These are phyloP conservation scores for Candida glucosophila DNA, from an alignment of 1,139 yeast genomes.

Conservation along the genomic window DNA sequence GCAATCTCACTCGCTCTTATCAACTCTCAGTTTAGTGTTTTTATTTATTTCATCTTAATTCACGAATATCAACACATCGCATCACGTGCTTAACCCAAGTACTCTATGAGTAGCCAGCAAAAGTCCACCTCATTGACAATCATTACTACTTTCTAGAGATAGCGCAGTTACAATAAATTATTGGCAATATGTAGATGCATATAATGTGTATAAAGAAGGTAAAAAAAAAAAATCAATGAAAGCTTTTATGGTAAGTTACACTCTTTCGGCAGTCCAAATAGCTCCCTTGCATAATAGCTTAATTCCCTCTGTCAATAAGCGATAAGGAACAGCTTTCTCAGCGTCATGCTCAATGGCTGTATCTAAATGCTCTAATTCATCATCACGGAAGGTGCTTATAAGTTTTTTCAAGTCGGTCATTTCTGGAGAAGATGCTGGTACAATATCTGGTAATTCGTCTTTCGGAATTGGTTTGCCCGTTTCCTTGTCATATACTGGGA, in stretches of 20 bases:
- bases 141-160: too few species aligned
- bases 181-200: too few species aligned
- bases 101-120: conserved; percentile 1
- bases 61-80: conserved; percentile 1
- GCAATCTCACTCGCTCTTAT: background rate
- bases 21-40: background rate
- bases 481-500: conserved; percentile 36
- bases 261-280: conserved; percentile 85
- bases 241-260: conserved; percentile 20
- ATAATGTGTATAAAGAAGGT: too few species aligned
- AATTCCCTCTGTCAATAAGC: conserved; percentile 78
- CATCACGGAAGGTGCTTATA: conserved; percentile 80
- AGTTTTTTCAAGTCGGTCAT: conserved; percentile 48
- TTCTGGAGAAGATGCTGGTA: conserved; percentile 41
- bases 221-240: background rate
- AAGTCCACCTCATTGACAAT: too few species aligned
- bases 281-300: conserved; percentile 78
- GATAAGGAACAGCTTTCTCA: conserved; percentile 86
- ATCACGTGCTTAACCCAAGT: background rate
- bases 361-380: conserved; percentile 89
- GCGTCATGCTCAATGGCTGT: conserved; percentile 92
- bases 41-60: conserved; percentile 1
- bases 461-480: conserved; percentile 23
- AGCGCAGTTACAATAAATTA: too few species aligned
- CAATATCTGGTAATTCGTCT: conserved; percentile 14